Evolutionary conservation across 352 stramenopile species (phyloP).

Genomic region (Globisporangium nodosum): DNA sequence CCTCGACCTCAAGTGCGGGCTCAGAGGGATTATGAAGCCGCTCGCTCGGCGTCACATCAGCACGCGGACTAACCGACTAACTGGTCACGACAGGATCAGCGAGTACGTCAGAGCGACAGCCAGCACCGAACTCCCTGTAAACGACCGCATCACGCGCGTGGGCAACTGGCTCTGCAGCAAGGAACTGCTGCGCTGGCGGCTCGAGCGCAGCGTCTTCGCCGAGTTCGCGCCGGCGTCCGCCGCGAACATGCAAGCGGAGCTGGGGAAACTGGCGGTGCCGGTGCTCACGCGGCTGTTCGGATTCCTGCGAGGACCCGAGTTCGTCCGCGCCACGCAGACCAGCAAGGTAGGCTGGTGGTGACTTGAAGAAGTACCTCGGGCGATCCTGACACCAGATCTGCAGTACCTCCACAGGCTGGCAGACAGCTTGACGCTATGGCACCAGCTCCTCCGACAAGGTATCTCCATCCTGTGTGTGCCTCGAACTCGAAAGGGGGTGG

Average conservation of each 20-base stretch:
- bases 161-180: conserved; percentile 28
- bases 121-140: not conserved
- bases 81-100: conserved; percentile 16
- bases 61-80: not conserved
- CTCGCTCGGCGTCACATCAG: not conserved
- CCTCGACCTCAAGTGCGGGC: conserved; percentile 23
- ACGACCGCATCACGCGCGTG: conserved; percentile 10
- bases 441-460: conserved; percentile 25
- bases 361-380: not conserved
- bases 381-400: too few relatives aligned
- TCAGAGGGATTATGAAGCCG: too few relatives aligned
- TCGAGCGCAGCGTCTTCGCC: conserved; percentile 39
- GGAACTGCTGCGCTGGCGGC: conserved; percentile 38
- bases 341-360: conserved; percentile 24
- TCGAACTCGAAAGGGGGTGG: too few relatives aligned
- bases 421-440: conserved; percentile 23
- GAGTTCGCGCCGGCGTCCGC: conserved; percentile 14
- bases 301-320: conserved; percentile 30
- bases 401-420: conserved; percentile 7
- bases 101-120: conserved; percentile 30
- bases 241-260: conserved; percentile 23
- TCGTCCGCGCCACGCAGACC: conserved; percentile 25
- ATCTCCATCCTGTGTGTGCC: not conserved
- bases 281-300: conserved; percentile 19
- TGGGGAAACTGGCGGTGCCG: conserved; percentile 30